These are phyloP conservation scores for Neospora caninum DNA, from an alignment of 169 alveolate species.

Conservation along the genomic window DNA sequence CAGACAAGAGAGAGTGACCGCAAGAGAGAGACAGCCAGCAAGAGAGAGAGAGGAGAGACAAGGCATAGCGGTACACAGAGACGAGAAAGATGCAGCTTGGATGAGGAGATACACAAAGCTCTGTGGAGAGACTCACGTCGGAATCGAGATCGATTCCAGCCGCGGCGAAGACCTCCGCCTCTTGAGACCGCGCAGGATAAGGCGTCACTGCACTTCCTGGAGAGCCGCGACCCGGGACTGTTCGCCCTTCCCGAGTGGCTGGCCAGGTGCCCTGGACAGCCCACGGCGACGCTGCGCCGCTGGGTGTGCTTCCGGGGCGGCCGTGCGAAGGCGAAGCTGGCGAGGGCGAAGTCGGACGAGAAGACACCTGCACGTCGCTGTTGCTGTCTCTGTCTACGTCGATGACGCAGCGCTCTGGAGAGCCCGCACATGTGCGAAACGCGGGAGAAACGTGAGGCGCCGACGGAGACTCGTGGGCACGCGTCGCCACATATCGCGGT, in stretches of 20 bases:
- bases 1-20: neutral
- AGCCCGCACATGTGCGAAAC: no score
- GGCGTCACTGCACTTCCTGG: no score
- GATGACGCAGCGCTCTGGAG: neutral
- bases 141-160: constrained; percentile 12
- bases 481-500: neutral
- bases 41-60: neutral
- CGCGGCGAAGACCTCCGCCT: neutral
- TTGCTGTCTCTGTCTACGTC: neutral
- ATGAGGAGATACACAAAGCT: no score
- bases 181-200: neutral
- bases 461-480: neutral
- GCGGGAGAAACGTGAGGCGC: neutral
- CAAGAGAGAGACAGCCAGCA: neutral
- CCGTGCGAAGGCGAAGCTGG: neutral
- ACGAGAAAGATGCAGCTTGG: no score
- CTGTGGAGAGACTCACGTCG: neutral
- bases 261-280: no score
- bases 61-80: no score
- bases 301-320: no score
- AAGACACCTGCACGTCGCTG: neutral
- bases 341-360: neutral
- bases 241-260: no score
- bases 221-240: no score
- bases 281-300: no score